Evolutionary conservation across 1,284 basidiomycete genomes (phyloP).

Genomic region (Fomitopsis schrenkii): DNA sequence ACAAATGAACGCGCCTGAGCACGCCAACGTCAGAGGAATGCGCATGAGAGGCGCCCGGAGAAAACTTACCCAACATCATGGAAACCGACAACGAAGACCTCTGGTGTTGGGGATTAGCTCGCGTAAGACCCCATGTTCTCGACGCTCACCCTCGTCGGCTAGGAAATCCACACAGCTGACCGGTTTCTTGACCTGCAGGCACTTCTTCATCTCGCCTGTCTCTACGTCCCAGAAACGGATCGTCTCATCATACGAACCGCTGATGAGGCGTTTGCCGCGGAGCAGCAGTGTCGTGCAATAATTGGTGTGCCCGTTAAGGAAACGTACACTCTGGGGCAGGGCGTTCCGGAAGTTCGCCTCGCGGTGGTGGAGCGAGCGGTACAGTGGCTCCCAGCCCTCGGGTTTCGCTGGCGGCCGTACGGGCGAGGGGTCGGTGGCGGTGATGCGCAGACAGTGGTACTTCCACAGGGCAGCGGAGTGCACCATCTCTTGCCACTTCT

Average conservation of each 20-base stretch:
- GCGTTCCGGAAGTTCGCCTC: conserved; percentile 82
- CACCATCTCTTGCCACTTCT: conserved; percentile 68
- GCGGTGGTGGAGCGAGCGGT: conserved; percentile 78
- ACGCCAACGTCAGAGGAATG: not conserved
- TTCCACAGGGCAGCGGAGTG: conserved; percentile 76
- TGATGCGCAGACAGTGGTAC: conserved; percentile 71
- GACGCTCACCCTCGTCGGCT: conserved; percentile 60
- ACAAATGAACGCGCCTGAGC: conserved; percentile 9
- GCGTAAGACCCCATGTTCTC: not conserved
- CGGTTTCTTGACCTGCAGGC: conserved; percentile 77
- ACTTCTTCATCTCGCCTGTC: conserved; percentile 78
- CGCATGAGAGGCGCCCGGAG: conserved; percentile 19
- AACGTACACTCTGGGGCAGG: conserved; percentile 71
- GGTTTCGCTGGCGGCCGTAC: conserved; percentile 55
- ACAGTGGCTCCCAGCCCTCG: conserved; percentile 77
- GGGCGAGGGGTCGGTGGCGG: conserved; percentile 69
- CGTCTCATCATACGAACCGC: conserved; percentile 88
- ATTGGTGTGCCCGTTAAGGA: conserved; percentile 82
- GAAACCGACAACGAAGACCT: conserved; percentile 89
- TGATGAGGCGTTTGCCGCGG: conserved; percentile 76
- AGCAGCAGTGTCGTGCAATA: conserved; percentile 85
- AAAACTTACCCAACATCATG: conserved; percentile 76
- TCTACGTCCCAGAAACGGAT: conserved; percentile 87
- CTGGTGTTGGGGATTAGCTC: conserved; percentile 29
- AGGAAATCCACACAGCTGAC: conserved; percentile 90